A percentile compares a stretch with the other conserved stretches of the same genome.
phyloP scores from a whole-genome alignment of 2,329 filamentous ascomycete genomes.

The Aspergillus novoparasiticus region DNA sequence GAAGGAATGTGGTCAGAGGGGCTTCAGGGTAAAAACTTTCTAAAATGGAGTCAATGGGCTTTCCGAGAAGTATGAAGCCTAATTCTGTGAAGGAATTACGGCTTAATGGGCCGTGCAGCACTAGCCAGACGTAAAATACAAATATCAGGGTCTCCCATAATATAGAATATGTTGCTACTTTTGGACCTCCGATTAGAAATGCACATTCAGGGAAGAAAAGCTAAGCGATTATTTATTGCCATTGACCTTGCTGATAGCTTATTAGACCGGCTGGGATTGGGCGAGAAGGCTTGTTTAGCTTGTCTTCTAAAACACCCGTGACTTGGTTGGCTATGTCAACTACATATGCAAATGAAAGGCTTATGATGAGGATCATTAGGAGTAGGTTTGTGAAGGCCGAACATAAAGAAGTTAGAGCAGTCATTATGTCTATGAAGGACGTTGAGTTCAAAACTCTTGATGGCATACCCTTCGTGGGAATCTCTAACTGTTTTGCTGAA shows the following conservation, averaged over 20 bases:
- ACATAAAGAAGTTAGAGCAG: neutral
- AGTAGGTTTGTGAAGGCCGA: neutral
- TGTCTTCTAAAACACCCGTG: conserved; percentile 2
- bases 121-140: no score
- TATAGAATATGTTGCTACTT: no score
- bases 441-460: neutral
- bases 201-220: no score
- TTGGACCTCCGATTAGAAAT: no score
- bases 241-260: neutral
- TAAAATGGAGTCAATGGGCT: neutral
- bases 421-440: neutral
- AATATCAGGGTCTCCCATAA: no score
- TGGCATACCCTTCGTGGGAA: neutral
- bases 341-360: conserved; percentile 1
- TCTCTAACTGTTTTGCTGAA: neutral
- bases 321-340: conserved; percentile 12
- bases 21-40: neutral
- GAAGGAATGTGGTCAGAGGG: neutral
- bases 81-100: no score
- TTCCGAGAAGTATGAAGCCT: neutral
- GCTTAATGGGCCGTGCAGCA: no score
- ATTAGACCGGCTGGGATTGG: conserved; percentile 6
- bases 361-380: neutral
- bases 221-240: neutral
- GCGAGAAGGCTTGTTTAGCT: conserved; percentile 6